Conservation (phyloP, 2,329 filamentous ascomycete genomes). For the Chaetothyriales sp. region DNA sequence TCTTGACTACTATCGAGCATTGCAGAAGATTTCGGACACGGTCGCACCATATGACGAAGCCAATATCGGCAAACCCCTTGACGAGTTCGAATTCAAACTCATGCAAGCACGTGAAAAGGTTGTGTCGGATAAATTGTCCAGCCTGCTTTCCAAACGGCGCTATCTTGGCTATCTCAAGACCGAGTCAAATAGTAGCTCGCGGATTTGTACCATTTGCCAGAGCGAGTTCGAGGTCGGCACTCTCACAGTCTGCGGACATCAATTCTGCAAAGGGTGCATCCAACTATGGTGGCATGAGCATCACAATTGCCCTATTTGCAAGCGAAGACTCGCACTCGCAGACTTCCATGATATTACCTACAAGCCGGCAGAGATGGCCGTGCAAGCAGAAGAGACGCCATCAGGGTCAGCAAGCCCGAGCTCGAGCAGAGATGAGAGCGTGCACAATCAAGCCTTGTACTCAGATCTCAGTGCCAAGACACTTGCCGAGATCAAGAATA, state of each 20-base stretch:
- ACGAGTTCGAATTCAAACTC: conserved; percentile 33
- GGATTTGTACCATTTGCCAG: conserved; percentile 78
- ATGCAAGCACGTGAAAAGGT: conserved; percentile 36
- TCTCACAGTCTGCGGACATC: conserved; percentile 77
- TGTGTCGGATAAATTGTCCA: conserved; percentile 45
- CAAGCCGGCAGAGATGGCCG: conserved; percentile 59
- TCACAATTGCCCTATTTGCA: conserved; percentile 73
- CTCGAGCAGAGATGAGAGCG: conserved; percentile 13
- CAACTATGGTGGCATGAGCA: conserved; percentile 61
- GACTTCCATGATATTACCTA: conserved; percentile 79
- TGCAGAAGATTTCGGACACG: conserved; percentile 82
- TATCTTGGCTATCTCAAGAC: conserved; percentile 53
- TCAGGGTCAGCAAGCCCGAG: conserved; percentile 1
- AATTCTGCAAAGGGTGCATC: conserved; percentile 84
- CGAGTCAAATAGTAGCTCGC: conserved; percentile 50
- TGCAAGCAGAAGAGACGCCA: conserved; percentile 40
- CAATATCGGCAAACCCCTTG: conserved; percentile 42
- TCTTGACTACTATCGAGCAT: conserved; percentile 76
- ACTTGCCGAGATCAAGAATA: conserved; percentile 65
- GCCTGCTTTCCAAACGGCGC: conserved; percentile 57
- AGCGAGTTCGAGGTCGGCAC: conserved; percentile 62
- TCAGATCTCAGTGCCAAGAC: conserved; percentile 57
- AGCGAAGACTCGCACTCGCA: conserved; percentile 47
- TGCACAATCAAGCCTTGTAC: conserved; percentile 49
- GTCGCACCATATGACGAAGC: conserved; percentile 61